Evolutionary conservation across 495 filamentous ascomycete genomes (phyloP), one percentile per base, ranked within the genome.

Genomic region (Podospora appendiculata): DNA sequence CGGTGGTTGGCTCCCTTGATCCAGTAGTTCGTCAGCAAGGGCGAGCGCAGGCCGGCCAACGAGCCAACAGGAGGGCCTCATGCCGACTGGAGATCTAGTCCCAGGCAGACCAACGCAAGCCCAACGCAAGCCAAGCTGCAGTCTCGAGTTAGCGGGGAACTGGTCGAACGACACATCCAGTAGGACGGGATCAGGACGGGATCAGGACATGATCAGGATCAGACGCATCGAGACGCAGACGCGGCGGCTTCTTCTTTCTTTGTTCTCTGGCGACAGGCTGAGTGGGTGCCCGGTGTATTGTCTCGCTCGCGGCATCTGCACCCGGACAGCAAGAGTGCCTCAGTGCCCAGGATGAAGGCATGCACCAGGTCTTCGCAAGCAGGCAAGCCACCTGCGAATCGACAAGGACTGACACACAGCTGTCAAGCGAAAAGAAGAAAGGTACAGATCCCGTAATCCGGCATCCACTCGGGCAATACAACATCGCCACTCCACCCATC

Each of bases 11-110:
- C 46, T 16, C 58, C 49, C 40, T 51, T 39, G 25, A 46, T 45
- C 51, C 55, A 63, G 55, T 50, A 52, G 52, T 57, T 55, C 53
- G 56, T 51, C 58, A 54, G 50, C 58, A 61, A 64, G 54, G 53
- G 61, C 50, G 54, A 47, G 40, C 18, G 34, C 56, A 47, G 48
- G 32, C 57, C 50, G 40, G 38, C 57, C 54, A 48, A 50, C 58
- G 48, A 43, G 49, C 54, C 53, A 63, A 61, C 60, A 48, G 32
- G 39, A 58, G 41, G 52, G 39, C 51, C 19, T 45, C 45, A 53
- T 59, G 51, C 46, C 41, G 48, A 51, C 53, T 54, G 47, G n/a
- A 54, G 47, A 56, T 64, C 52, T 56, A 33, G 51, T 56, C 52
- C 43, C 49, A 52, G 51, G 43, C 53, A 46, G 43, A 49, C 58